phyloP scores from a whole-genome alignment of 352 stramenopile genomes.

The Aphanomyces cochlioides region DNA sequence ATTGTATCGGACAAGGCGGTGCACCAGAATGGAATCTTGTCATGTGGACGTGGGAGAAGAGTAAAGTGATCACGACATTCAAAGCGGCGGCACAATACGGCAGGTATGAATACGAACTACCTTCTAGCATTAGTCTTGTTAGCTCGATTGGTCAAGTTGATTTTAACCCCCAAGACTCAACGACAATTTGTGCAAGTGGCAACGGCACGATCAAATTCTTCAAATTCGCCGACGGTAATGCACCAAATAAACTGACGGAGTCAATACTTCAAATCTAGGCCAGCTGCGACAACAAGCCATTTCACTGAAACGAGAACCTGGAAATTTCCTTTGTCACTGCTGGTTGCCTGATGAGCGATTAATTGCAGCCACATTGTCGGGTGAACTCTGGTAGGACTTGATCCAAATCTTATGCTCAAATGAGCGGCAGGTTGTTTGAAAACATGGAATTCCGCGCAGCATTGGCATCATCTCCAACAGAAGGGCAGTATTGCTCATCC shows the following conservation, averaged over 20 bases:
- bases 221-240: slow-evolving; percentile 65
- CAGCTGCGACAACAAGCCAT: slow-evolving; percentile 68
- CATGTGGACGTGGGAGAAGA: slow-evolving; percentile 91
- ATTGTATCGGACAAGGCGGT: slow-evolving; percentile 84
- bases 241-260: not conserved
- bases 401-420: not conserved
- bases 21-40: slow-evolving; percentile 88
- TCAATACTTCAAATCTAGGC: slow-evolving; percentile 9
- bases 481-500: slow-evolving; percentile 78
- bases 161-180: slow-evolving; percentile 84
- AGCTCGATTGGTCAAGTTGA: slow-evolving; percentile 81
- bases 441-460: slow-evolving; percentile 87
- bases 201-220: slow-evolving; percentile 89
- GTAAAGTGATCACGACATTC: slow-evolving; percentile 74
- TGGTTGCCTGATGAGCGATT: slow-evolving; percentile 92
- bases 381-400: slow-evolving; percentile 64
- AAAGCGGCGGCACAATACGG: slow-evolving; percentile 49
- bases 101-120: not conserved
- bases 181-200: slow-evolving; percentile 83
- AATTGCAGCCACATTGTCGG: slow-evolving; percentile 81
- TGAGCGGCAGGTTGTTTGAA: slow-evolving; percentile 71
- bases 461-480: slow-evolving; percentile 60
- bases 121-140: not conserved
- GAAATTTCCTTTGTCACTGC: slow-evolving; percentile 86
- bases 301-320: slow-evolving; percentile 68